phyloP scores from a whole-genome alignment of 768 basidiomycete genomes.

The Tylopilus rubrobrunneus region DNA sequence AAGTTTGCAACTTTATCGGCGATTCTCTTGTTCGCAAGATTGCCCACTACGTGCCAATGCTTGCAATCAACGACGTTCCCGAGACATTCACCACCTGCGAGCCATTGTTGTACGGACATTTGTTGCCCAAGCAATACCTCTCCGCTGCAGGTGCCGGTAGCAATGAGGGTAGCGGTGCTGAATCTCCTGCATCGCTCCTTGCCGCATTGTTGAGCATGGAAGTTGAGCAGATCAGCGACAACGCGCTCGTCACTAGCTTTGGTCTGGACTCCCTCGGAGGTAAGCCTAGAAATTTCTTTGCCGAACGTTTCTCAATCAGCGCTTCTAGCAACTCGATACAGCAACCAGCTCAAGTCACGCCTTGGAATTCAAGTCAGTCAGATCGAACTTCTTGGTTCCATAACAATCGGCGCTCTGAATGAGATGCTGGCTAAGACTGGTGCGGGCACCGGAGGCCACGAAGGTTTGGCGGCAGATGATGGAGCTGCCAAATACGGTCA shows the following conservation, averaged over 20 bases:
- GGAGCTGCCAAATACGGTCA: constrained; percentile 28
- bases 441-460: constrained; percentile 1
- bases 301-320: neutral
- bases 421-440: constrained; percentile 22
- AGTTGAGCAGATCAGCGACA: constrained; percentile 27
- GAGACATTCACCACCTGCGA: constrained; percentile 25
- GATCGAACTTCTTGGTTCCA: constrained; percentile 23
- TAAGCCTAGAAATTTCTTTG: neutral
- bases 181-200: constrained; percentile 26
- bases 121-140: constrained; percentile 21
- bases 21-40: constrained; percentile 28
- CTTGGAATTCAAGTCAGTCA: constrained; percentile 26
- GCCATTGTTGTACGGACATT: constrained; percentile 26
- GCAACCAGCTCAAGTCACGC: constrained; percentile 26
- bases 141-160: constrained; percentile 9
- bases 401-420: constrained; percentile 23
- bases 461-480: constrained; percentile 15
- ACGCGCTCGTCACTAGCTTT: constrained; percentile 28
- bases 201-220: constrained; percentile 23
- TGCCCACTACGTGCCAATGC: constrained; percentile 30
- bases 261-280: constrained; percentile 25
- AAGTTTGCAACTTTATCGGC: constrained; percentile 31
- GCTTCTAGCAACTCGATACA: constrained; percentile 26
- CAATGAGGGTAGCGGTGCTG: constrained; percentile 10
- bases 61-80: constrained; percentile 22